Evolutionary conservation across 2,329 filamentous ascomycete species (phyloP), one percentile per base, ranked within the genome.

Genomic region (Aspergillus ochraceoroseus): DNA sequence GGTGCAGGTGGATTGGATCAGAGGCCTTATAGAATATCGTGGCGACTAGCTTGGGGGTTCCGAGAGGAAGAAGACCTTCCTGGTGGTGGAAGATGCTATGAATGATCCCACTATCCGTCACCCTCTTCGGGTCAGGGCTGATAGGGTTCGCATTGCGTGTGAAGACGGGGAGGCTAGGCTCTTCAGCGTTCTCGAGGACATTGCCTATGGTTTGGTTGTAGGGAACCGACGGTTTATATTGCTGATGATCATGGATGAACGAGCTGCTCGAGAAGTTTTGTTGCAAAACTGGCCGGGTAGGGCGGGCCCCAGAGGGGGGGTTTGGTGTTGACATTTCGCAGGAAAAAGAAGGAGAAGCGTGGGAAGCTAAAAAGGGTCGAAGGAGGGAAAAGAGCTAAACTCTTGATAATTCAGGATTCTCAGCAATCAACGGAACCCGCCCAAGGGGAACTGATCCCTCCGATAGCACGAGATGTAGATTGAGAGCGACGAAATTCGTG

Each of bases 1-100:
- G 58, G 56, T 71, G 66, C 30, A 67, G 62, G 49, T 70, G 66
- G 12, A 67, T 49, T 15, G 67, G 66, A 25, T 62, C 53, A 12
- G 57, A 54, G 22, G 67, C 64, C 49, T 70, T 72, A 59, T 73
- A 72, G 63, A 66, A 71, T 38, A 73, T 64, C 7, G 70, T 73
- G 11, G 70, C 70, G 41, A 73, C 67, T 29, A 71, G 44, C 44
- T 70, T 66, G 22, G 64, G 56, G 5, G 66, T 65, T 34, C 65
- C 67, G 34, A 56, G 58, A 3, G 61, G 61, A 17, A 68, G 58
- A 14, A 60, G 56, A 34, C 64, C 62, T 20, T 61, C 58, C 7
- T 66, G 63, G 28, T 62, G 61, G 37, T 68, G 63, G 44, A 70
- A 72, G 34, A 72, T 65, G 41, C 64, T 70, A 51, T 72, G 65